Base-by-base conservation (phyloP, 2,329 filamentous ascomycete genomes). In the Colletotrichum australisinense region DNA sequence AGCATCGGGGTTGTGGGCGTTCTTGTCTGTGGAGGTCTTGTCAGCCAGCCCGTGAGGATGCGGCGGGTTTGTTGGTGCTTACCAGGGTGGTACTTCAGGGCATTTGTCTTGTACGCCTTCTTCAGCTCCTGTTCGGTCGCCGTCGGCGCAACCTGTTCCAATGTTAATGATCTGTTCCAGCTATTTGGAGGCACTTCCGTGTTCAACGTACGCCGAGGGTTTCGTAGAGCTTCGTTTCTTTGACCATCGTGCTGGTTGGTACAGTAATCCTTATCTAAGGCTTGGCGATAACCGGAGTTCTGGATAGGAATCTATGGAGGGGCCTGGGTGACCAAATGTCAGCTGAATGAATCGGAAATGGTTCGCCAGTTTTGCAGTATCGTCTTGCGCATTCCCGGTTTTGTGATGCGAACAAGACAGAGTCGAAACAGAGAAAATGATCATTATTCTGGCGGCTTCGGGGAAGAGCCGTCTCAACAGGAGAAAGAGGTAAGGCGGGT, bases 1-100 rank as follows among this genome's bases (percentile, higher is more conserved):
- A 64, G 97, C 95, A 30, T 92, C 93, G 53, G 95, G 95, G 87
- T 97, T 97, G 87, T 97, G 92, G 76, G 93, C 91, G 85, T 99
- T 99, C 90, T 99, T 99, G 86, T 99, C 96, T 97, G 78, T 52
- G 4, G 28, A 8, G n/a, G 4, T 2, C 35, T 19, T 32, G 73
- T 70, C 28, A 73, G 60, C 64, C 56, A 30, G 46, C 30, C 26
- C 16, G 22, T 19, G 5, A 24, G 12, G 46, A 35, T 16, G 7
- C 16, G 14, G 49, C 49, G 14, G 26, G 8, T 52, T n/a, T 8
- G 3, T 46, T 26, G 57, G n/a, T 72, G 83, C 90, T 77, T 89
- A 94, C 93, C 93, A 81, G 94, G 94, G 81, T 97, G 94, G 83
- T 92, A 93, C 85, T 96, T 97, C 74, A 97, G 86, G 42, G 94